phyloP scores from a whole-genome alignment of 208 protist species.

The Spongospora subterranea region DNA sequence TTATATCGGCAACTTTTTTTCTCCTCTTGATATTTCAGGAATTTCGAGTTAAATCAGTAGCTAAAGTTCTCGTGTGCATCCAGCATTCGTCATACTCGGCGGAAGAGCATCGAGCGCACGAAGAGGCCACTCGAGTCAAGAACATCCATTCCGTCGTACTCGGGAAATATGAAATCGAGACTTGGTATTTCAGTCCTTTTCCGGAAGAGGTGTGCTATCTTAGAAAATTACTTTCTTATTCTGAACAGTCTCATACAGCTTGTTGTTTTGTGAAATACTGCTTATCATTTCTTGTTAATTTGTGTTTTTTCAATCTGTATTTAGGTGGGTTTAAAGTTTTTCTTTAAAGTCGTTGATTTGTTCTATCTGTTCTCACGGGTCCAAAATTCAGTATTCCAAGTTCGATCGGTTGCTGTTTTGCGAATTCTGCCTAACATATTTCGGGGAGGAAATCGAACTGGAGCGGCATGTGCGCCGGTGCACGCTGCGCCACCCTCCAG shows the following conservation, averaged over 20 bases:
- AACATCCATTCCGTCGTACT: conserved; percentile 95
- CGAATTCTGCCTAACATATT: conserved; percentile 94
- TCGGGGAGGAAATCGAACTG: conserved; percentile 82
- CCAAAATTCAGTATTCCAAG: conserved; percentile 62
- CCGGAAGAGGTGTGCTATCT: conserved; percentile 75
- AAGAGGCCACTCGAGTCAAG: conserved; percentile 89
- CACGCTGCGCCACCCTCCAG: conserved; percentile 85
- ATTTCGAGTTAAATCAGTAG: no score
- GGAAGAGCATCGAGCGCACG: conserved; percentile 75
- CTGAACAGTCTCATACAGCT: neutral
- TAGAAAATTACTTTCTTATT: neutral
- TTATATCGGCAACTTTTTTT: no score
- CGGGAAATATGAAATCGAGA: conserved; percentile 89
- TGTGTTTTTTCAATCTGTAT: no score
- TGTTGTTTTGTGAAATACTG: no score
- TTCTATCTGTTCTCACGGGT: no score
- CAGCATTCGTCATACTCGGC: conserved; percentile 59
- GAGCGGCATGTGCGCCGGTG: conserved; percentile 65
- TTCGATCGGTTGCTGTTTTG: conserved; percentile 87
- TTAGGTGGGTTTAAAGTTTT: no score
- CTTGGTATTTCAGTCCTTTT: conserved; percentile 98
- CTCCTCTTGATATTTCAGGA: no score
- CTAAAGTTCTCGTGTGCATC: no score
- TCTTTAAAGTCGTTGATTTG: no score
- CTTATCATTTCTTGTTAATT: conserved; percentile 8